Evolutionary conservation across 2,329 filamentous ascomycete species (phyloP).

Genomic region (Lasiodiplodia sp.): DNA sequence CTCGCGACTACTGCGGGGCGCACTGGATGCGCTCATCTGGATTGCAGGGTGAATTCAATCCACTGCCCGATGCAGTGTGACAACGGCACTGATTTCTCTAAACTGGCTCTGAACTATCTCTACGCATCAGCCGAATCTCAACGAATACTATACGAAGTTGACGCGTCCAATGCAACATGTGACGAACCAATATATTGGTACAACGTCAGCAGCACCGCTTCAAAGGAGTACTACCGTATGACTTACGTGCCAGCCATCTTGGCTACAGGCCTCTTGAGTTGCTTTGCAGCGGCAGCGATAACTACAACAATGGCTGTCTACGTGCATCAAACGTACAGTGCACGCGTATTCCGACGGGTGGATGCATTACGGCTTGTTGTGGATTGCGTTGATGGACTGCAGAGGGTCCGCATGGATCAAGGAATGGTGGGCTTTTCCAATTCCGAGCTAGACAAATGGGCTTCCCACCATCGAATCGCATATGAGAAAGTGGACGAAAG

Average conservation of each 20-base stretch:
- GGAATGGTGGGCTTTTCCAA: background rate
- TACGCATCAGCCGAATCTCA: too few relatives aligned
- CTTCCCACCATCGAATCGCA: background rate
- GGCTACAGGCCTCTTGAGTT: background rate
- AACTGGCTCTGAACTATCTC: too few relatives aligned
- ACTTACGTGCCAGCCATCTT: conserved; percentile 1
- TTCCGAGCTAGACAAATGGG: background rate
- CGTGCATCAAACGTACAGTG: background rate
- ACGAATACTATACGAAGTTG: too few relatives aligned
- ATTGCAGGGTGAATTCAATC: too few relatives aligned
- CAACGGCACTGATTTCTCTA: too few relatives aligned
- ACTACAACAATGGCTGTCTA: background rate
- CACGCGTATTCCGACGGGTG: background rate
- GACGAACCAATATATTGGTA: too few relatives aligned
- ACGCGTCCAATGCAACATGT: too few relatives aligned
- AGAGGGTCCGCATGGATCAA: background rate
- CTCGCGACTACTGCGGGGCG: background rate
- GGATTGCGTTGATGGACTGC: background rate
- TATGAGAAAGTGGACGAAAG: conserved; percentile 15
- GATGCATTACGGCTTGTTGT: conserved; percentile 1
- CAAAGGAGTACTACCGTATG: background rate
- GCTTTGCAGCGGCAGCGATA: background rate
- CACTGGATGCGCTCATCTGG: background rate
- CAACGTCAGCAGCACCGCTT: too few relatives aligned
- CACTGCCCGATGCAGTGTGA: too few relatives aligned